These are phyloP conservation scores for Ceratocystis cubensis DNA, from an alignment of 2,329 filamentous ascomycete genomes.

Conservation along the genomic window DNA sequence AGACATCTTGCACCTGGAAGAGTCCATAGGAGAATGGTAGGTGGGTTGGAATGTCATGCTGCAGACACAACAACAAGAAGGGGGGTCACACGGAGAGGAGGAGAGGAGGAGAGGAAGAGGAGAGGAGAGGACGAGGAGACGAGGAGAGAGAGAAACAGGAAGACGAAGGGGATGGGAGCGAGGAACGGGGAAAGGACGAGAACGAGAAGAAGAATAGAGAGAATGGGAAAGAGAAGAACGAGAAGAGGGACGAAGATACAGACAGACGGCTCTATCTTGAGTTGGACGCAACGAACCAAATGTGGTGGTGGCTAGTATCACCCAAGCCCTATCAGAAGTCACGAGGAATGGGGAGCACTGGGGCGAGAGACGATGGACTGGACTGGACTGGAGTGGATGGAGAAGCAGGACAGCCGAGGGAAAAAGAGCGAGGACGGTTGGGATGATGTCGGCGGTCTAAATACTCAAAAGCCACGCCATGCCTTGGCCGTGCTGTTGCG, in stretches of 20 bases:
- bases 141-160: background rate
- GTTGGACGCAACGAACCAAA: background rate
- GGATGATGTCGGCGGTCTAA: background rate
- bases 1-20: background rate
- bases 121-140: too few relatives aligned
- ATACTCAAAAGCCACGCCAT: background rate
- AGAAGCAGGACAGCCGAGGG: background rate
- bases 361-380: background rate
- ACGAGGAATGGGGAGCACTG: background rate
- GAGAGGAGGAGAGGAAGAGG: too few relatives aligned
- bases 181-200: background rate
- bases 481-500: background rate
- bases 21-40: background rate
- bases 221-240: background rate
- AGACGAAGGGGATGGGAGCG: background rate
- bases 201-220: background rate
- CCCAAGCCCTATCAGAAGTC: background rate
- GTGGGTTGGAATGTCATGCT: background rate
- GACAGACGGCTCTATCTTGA: background rate
- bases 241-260: background rate
- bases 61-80: background rate
- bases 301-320: background rate
- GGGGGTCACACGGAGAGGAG: background rate
- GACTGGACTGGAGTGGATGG: background rate
- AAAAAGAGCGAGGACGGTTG: background rate